These are phyloP conservation scores for Xylariaceae sp. DNA, from an alignment of 2,329 filamentous ascomycete species.

Conservation along the genomic window DNA sequence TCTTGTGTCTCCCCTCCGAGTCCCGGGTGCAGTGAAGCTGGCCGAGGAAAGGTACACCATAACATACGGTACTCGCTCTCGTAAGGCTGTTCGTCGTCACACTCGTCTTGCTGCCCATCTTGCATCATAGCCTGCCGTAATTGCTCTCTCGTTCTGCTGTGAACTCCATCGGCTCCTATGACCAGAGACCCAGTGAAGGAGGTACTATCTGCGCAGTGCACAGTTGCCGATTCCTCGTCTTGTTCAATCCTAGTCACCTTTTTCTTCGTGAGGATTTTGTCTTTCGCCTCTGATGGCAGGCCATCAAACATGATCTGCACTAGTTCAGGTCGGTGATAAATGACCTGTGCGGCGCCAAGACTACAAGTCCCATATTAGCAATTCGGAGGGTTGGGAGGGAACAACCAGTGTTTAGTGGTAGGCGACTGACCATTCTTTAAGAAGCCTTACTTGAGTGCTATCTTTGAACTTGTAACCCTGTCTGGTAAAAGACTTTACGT, in stretches of 20 bases:
- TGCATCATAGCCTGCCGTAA: background rate
- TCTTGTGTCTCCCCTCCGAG: background rate
- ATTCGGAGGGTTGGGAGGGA: background rate
- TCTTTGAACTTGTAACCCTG: background rate
- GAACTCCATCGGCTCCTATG: background rate
- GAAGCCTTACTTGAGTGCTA: background rate
- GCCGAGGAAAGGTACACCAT: background rate
- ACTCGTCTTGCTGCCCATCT: background rate
- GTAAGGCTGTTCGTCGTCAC: background rate
- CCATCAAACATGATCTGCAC: background rate
- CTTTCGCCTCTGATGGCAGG: background rate
- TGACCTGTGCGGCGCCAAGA: background rate
- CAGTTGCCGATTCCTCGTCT: background rate
- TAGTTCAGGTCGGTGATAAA: background rate
- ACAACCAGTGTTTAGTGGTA: background rate
- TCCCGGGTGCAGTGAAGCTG: background rate
- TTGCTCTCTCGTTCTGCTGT: background rate
- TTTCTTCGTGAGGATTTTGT: background rate
- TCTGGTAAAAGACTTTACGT: background rate
- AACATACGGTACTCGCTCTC: background rate
- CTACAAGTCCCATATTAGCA: background rate
- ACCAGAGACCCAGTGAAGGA: background rate
- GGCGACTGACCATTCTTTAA: background rate
- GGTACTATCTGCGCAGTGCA: background rate
- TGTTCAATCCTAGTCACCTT: background rate